A percentile compares a stretch with the other conserved stretches of the same genome.
Evolutionary conservation across 495 filamentous ascomycete species (phyloP).

Genomic region (Talaromyces liani): DNA sequence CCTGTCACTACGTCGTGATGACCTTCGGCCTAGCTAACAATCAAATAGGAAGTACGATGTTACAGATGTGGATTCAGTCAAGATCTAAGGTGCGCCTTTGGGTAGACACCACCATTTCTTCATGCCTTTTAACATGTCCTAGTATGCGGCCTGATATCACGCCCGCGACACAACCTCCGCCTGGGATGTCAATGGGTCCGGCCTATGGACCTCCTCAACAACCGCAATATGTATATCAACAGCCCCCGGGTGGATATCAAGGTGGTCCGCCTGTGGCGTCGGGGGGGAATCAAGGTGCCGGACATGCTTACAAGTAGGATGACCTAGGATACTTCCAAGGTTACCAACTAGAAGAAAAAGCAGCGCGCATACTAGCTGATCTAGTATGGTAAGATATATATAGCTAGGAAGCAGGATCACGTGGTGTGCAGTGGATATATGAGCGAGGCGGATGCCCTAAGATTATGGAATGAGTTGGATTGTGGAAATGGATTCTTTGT

Average conservation of each 20-base stretch:
- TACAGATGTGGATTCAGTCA: constrained; percentile 47
- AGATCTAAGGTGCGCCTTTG: constrained; percentile 36
- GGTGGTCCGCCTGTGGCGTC: not conserved
- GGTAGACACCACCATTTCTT: not conserved
- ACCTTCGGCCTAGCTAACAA: constrained; percentile 12
- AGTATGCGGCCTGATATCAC: constrained; percentile 36
- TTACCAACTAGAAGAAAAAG: too few species aligned
- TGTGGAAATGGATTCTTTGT: not conserved
- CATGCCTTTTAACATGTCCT: not conserved
- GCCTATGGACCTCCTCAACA: constrained; percentile 11
- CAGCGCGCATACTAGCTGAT: not conserved
- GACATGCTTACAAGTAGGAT: constrained; percentile 1
- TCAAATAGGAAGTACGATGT: constrained; percentile 41
- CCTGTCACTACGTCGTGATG: not conserved
- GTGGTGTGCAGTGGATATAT: too few species aligned
- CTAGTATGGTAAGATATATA: not conserved
- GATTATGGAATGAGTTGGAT: not conserved
- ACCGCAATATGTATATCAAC: constrained; percentile 13
- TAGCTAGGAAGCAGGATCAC: not conserved
- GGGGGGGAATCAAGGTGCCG: not conserved
- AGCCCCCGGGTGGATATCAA: constrained; percentile 13
- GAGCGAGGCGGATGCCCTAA: too few species aligned
- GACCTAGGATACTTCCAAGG: not conserved
- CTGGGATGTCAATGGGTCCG: constrained; percentile 20
- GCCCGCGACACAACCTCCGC: constrained; percentile 32